Conservation (phyloP, 352 stramenopile species). For the Pythium diclinum region DNA sequence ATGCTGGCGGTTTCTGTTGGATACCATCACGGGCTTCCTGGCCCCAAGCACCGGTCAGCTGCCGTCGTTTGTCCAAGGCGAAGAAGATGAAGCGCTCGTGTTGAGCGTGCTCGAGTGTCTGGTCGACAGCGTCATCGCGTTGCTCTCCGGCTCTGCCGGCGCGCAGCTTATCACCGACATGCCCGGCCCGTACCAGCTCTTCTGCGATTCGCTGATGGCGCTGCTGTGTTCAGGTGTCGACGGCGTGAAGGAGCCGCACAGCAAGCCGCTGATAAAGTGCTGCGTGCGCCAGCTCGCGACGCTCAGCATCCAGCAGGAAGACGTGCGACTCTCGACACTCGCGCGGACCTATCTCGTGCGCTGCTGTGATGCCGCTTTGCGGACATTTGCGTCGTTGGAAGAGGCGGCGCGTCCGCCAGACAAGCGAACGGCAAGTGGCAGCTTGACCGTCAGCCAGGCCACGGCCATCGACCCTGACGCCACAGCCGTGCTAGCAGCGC, state of each 20-base stretch:
- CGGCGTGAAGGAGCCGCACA: constrained; percentile 35
- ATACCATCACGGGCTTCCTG: constrained; percentile 63
- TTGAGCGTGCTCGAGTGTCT: constrained; percentile 74
- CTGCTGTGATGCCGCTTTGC: constrained; percentile 55
- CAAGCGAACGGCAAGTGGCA: not conserved
- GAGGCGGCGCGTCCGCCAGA: constrained; percentile 1
- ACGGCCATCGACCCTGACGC: not conserved
- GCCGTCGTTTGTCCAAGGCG: constrained; percentile 52
- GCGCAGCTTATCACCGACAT: constrained; percentile 26
- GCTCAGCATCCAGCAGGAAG: constrained; percentile 60
- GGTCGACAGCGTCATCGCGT: constrained; percentile 61
- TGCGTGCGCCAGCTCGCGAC: constrained; percentile 77
- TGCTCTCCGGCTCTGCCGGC: constrained; percentile 32
- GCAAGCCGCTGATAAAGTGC: constrained; percentile 62
- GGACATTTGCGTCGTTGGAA: constrained; percentile 46
- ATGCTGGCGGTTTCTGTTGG: constrained; percentile 55
- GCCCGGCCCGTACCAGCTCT: constrained; percentile 29
- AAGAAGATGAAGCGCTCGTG: constrained; percentile 78
- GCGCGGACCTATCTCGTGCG: constrained; percentile 54
- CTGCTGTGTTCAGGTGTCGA: constrained; percentile 65
- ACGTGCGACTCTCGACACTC: constrained; percentile 43
- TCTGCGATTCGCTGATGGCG: constrained; percentile 50
- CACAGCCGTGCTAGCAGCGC: constrained; percentile 31
- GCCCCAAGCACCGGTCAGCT: constrained; percentile 49
- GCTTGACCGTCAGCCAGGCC: constrained; percentile 4